Evolutionary conservation across 2,329 filamentous ascomycete genomes (phyloP).

Genomic region (Cercospora beticola): DNA sequence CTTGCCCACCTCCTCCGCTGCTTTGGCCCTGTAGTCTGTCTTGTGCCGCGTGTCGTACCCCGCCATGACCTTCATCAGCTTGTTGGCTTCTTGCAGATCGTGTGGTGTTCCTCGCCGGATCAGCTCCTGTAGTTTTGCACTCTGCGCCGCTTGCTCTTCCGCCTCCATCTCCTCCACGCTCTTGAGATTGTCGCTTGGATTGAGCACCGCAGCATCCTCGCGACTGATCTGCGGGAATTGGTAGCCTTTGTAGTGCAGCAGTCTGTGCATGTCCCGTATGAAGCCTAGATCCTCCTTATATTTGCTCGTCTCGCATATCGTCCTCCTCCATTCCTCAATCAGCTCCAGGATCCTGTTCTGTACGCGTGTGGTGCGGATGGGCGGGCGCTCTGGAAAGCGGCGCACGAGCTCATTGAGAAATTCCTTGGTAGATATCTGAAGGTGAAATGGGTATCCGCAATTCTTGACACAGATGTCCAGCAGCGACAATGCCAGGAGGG

Average conservation of each 20-base stretch:
- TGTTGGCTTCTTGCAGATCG: constrained; percentile 93
- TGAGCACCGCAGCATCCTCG: constrained; percentile 94
- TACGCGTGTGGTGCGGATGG: constrained; percentile 79
- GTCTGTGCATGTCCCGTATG: constrained; percentile 93
- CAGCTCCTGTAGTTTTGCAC: constrained; percentile 95
- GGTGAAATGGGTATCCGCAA: constrained; percentile 97
- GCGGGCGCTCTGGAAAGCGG: constrained; percentile 90
- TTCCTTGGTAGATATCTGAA: constrained; percentile 98
- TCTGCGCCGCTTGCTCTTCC: constrained; percentile 90
- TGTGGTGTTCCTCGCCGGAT: constrained; percentile 89
- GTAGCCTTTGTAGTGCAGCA: constrained; percentile 96
- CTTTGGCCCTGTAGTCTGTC: constrained; percentile 96
- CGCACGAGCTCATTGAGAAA: constrained; percentile 98
- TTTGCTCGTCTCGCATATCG: constrained; percentile 95
- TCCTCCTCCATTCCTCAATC: constrained; percentile 97
- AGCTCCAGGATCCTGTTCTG: constrained; percentile 91
- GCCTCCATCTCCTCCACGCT: constrained; percentile 99
- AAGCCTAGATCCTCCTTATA: constrained; percentile 97
- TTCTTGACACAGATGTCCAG: constrained; percentile 99
- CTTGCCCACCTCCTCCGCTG: constrained; percentile 88
- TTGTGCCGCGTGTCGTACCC: constrained; percentile 94
- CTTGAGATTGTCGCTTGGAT: constrained; percentile 93
- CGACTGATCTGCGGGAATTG: constrained; percentile 87
- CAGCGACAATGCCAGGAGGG: constrained; percentile 80
- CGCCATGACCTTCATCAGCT: constrained; percentile 98